Base-by-base conservation (phyloP, 2,329 filamentous ascomycete species). In the Cladosporium sp. region DNA sequence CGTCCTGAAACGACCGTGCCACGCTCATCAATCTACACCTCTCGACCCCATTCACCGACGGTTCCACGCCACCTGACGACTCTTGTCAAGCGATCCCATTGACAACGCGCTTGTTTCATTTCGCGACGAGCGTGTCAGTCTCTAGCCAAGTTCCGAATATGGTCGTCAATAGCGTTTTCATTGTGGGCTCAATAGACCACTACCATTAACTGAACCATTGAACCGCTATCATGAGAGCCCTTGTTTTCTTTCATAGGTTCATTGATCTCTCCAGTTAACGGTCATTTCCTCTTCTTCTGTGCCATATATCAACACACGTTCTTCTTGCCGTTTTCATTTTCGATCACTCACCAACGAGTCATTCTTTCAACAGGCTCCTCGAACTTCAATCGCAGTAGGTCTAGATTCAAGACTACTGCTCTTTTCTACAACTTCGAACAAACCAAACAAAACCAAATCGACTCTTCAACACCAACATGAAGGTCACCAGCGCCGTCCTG, bases 401-500 rank as follows among this genome's bases (percentile, higher is more conserved):
- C 43, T 32, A 18, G 40, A 33, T 40, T 42, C 22, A 52, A 52
- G 49, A 52, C 43, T 40, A 52, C 49, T 42, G 28, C 35, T 9
- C 28, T 22, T 46, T 16, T 31, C 9, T 33, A 13, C 28, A 35
- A 49, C 35, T 22, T 28, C 37, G 38, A 31, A 34, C 40, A 11
- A 54, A 37, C 42, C 46, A 14, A 56, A 52, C 16, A 9, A 35
- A 33, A 28, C 34, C 13, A 38, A 46, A 38, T 48, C 49, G 43
- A 34, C 46, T 52, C 53, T 38, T 40, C 51, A 61, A 56, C 53
- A 65, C 54, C 33, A 61, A 55, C 54, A 65, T 63, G 62, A 63
- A 64, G 56, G 44, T 59, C 54, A 53, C 52, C 19, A 40, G 58
- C 37, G 37, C 57, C 37, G 53, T 52, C 42, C 18, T 64, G 10